Evolutionary conservation across 768 basidiomycete genomes (phyloP), one percentile per base, ranked within the genome.

Genomic region (Auriscalpium vulgare): DNA sequence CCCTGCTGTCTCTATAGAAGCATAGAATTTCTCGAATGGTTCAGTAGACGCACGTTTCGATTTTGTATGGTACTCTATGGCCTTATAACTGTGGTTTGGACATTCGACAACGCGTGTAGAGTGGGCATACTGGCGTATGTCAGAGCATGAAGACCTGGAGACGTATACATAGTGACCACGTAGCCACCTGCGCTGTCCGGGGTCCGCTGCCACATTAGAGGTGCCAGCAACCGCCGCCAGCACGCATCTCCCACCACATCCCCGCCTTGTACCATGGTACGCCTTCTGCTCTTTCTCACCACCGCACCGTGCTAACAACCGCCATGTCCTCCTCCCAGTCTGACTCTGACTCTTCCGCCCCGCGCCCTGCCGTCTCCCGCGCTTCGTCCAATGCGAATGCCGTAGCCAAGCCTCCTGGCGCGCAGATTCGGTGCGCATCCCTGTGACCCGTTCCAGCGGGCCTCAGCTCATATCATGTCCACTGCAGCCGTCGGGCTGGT

Each of bases 381-480:
- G 70, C 68, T 59, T 69, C 71, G 49, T 74, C 75, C 59, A 69
- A 70, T 64, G 58, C 76, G 47, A 73, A 74, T 45, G 76, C 74
- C 45, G 81, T 87, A 54, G 83, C 81, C 50, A 88, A 82, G 72
- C 88, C 88, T 8, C 83, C 87, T 58, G 88, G 87, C 66, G 85
- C 86, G 61, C 85, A 88, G 72, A 83, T 91, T 74, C 84, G 90
- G 88, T 92, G 60, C 48, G 81, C 75, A 37, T 35, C 8, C 44
- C 29, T 29, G 29, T 29, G 29, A 29, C 29, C 29, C 29, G 7
- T 29, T 29, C 29, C 29, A 29, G 29, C 29, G 2, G 5, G 29
- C 29, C 29, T 29, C 29, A 7, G 29, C 29, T 29, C 29, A 29
- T 29, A 29, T 29, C 7, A 4, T 29, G 29, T 29, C 5, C 29